Evolutionary conservation across 805 yeast species (phyloP), one percentile per base, ranked within the genome.

Genomic region (Lipomyces lipofer): DNA sequence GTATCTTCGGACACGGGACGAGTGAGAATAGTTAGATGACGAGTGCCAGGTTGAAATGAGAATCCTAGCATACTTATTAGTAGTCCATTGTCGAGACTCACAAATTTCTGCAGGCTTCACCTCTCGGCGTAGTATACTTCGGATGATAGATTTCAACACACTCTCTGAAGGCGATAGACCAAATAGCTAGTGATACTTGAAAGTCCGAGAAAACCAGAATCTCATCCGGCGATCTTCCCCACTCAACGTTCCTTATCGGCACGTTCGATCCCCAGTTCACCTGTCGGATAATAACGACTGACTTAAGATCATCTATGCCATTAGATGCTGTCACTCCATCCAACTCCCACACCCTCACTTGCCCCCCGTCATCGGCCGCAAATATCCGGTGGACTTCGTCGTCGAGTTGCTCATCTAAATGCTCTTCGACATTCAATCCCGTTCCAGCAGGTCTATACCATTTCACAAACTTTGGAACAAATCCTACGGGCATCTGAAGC

Each of bases 211-310:
- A 57, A 22, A 56, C 45, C 29, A 58, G 17, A 6, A 58, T 40
- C 35, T 57, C 58, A 35, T 58, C 57, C 27, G 54, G 54, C 22
- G 62, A 52, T 15, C 58, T 24, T 24, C 57, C 60, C 60, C 60
- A 58, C 21, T 44, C 52, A 4, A 52, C 61, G 22, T 43, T 33
- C 21, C 30, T 32, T 15, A 58, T 45, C 28, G 62, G 50, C 9
- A 58, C 57, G 24, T 58, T 58, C 15, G 45, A 35, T 13, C 60
- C 62, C 62, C 62, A 58, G 17, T 47, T 53, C 4, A 36, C 28
- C 25, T 58, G 62, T 21, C 44, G 47, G 22, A 56, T 53, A 9
- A 47, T 47, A 4, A 53, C 45, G 15, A 47, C 51, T 12, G 54
- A 43, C 27, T 51, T 56, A 33, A 55, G 10, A 15, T 52, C 54